These are phyloP conservation scores for Cochlearia excelsa DNA, from an alignment of 345 rosid species.

Conservation along the genomic window DNA sequence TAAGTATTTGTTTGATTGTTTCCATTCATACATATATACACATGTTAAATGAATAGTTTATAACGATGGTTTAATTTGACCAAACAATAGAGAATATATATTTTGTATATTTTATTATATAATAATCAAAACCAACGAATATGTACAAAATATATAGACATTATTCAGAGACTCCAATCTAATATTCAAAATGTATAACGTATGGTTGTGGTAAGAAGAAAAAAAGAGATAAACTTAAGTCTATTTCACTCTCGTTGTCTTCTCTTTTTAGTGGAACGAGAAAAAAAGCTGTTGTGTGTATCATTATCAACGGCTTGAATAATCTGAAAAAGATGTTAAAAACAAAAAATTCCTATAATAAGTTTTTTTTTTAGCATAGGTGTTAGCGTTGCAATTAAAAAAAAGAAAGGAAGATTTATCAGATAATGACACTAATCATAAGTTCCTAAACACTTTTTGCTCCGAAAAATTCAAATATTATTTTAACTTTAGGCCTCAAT, in stretches of 20 bases:
- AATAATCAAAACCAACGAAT: constrained; percentile 6
- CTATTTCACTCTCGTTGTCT: constrained; percentile 29
- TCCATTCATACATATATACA: neutral
- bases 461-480: constrained; percentile 10
- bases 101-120: too few species aligned
- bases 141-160: constrained; percentile 24
- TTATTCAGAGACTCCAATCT: constrained; percentile 20
- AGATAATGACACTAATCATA: constrained; percentile 42
- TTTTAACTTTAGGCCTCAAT: constrained; percentile 27
- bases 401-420: constrained; percentile 26
- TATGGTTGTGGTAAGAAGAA: constrained; percentile 33
- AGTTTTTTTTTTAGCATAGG: neutral
- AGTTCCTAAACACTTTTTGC: constrained; percentile 24
- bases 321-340: neutral
- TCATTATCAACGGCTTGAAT: constrained; percentile 44
- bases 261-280: constrained; percentile 39
- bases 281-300: constrained; percentile 40
- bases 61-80: too few species aligned
- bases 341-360: too few species aligned
- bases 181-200: constrained; percentile 30
- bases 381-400: neutral
- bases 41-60: neutral
- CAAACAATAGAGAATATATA: neutral
- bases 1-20: neutral
- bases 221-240: constrained; percentile 27